These are phyloP conservation scores for Aspergillus udagawae DNA, from an alignment of 2,329 filamentous ascomycete genomes.

Conservation along the genomic window DNA sequence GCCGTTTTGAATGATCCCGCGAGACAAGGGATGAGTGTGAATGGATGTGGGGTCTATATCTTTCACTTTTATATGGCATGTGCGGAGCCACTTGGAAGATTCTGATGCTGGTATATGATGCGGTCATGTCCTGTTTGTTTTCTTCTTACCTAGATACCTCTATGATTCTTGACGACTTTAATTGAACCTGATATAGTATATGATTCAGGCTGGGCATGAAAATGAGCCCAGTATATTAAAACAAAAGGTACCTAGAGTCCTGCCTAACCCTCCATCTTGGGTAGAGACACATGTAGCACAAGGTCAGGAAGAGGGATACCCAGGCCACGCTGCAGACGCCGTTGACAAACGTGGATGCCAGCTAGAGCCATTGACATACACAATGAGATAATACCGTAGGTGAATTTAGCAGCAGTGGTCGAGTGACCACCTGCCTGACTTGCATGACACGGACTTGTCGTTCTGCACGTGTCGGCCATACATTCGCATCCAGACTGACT, in stretches of 20 bases:
- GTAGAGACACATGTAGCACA: background rate
- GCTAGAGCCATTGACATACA: no score
- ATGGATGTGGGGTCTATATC: background rate
- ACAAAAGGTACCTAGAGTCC: no score
- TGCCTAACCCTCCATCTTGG: background rate
- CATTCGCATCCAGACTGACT: background rate
- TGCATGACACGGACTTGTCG: background rate
- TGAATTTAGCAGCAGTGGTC: background rate
- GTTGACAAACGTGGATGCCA: background rate
- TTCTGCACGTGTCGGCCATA: background rate
- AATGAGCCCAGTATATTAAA: background rate
- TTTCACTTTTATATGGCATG: background rate
- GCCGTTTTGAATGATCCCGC: background rate
- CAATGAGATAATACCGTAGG: no score
- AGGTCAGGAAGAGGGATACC: background rate
- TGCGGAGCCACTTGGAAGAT: background rate
- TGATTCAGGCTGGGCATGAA: background rate
- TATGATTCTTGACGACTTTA: background rate
- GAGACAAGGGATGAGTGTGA: background rate
- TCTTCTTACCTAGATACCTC: background rate
- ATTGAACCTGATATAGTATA: background rate
- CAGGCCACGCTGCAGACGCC: background rate
- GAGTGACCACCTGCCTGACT: background rate
- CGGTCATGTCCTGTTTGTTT: background rate
- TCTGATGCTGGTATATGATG: background rate